Base-by-base conservation (phyloP, 2,329 filamentous ascomycete species). In the Trichoderma sp. region DNA sequence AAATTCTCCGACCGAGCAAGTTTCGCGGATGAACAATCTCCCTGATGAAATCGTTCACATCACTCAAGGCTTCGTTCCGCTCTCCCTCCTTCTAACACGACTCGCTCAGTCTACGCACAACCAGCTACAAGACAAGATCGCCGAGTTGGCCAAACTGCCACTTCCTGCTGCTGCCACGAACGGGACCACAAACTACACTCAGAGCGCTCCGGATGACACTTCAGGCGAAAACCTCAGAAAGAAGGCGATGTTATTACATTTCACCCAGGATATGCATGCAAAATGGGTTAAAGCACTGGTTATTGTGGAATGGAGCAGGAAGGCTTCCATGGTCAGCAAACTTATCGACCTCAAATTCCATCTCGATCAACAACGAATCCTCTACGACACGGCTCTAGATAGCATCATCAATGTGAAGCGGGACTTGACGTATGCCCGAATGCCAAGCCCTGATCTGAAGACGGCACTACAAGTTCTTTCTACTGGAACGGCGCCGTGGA, bases 281-380 rank as follows among this genome's bases (percentile, higher is more conserved):
- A 94, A 93, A 83, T 98, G 97, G 85, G 93, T 97, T 80, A 98
- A 99, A 83, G 88, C 95, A 8, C 86, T 98, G 23, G 94, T 99
- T 26, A 91, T 99, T 61, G 90, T 92, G 2, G 92, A 96, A 81
- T 99, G 96, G 96, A 93, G 92, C 79, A 88, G 92, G 77, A 91
- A 93, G 79, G 90, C 92, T 39, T 87, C 90, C 50, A 90, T 92
- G 76, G 93, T 98, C 76, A 92, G 92, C 83, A 94, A 92, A 80
- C 86, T 98, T 73, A 97, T 98, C 75, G 95, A 98, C 78, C 83
- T 99, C 74, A 93, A 92, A 78, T 86, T 87, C 30, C 94, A 95
- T 84, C 85, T 97, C 73, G 87, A 90, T 71, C 82, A 85, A 71
- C 87, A 92, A 76, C 86, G 90, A 73, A 81, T 85, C 61, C 82